phyloP scores from a whole-genome alignment of 352 stramenopile genomes.

The Globisporangium nodosum region DNA sequence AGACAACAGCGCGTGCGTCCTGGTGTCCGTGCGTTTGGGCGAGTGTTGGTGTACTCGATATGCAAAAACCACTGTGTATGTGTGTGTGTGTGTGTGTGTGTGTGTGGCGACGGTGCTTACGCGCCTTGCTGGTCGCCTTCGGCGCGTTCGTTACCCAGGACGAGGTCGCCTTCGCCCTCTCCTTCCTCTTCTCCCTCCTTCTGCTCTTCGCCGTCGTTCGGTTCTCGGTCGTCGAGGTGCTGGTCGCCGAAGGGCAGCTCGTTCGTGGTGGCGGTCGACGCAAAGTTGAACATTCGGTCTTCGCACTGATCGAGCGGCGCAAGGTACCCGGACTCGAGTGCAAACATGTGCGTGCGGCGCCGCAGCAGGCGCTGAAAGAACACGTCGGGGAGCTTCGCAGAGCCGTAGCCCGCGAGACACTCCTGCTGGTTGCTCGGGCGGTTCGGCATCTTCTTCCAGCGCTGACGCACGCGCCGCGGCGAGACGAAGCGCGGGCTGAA shows the following conservation, averaged over 20 bases:
- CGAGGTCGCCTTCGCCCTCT: background rate
- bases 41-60: background rate
- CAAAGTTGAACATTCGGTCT: conserved; percentile 5
- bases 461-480: conserved; percentile 1
- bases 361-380: conserved; percentile 27
- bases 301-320: conserved; percentile 13
- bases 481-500: conserved; percentile 7
- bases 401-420: conserved; percentile 34
- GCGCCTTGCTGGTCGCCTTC: background rate
- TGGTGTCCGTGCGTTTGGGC: background rate
- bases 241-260: background rate
- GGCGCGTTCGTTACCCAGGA: background rate
- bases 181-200: background rate
- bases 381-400: conserved; percentile 22
- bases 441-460: conserved; percentile 6
- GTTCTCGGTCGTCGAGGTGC: background rate
- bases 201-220: background rate
- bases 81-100: no score
- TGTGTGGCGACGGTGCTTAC: background rate
- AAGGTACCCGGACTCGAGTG: conserved; percentile 12
- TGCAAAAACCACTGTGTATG: background rate
- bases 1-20: no score
- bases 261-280: background rate
- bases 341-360: conserved; percentile 33
- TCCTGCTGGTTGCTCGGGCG: conserved; percentile 17